Conservation (phyloP, 2,329 filamentous ascomycete genomes). For the Botrytis porri region DNA sequence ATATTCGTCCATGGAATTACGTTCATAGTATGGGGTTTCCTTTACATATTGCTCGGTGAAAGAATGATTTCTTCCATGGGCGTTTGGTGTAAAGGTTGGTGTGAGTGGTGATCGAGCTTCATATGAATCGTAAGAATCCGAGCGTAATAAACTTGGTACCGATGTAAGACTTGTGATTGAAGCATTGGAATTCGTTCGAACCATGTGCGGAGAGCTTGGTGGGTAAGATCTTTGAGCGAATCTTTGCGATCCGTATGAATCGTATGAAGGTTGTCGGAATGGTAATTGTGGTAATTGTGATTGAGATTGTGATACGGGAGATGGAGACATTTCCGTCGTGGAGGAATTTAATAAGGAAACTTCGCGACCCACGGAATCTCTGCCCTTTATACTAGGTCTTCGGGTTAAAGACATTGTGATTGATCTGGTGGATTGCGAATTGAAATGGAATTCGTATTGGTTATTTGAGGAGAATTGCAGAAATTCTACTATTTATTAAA, state of each 20-base stretch:
- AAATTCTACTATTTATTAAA: background rate
- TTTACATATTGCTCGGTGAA: constrained; percentile 24
- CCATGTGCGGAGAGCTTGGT: constrained; percentile 24
- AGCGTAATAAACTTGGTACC: constrained; percentile 54
- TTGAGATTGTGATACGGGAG: constrained; percentile 22
- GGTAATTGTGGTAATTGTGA: constrained; percentile 22
- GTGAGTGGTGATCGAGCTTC: constrained; percentile 56
- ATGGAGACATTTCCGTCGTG: constrained; percentile 39
- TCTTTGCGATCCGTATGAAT: background rate
- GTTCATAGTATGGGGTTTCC: background rate
- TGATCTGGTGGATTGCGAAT: background rate
- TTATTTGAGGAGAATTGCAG: background rate
- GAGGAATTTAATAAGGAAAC: constrained; percentile 55
- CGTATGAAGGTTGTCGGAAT: background rate
- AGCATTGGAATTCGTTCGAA: constrained; percentile 32
- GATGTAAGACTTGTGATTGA: constrained; percentile 40
- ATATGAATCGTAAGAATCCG: constrained; percentile 59
- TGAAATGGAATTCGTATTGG: background rate
- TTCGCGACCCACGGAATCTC: constrained; percentile 55
- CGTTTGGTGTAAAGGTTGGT: constrained; percentile 44
- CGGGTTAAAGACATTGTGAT: constrained; percentile 20
- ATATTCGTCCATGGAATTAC: background rate
- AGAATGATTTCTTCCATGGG: constrained; percentile 41
- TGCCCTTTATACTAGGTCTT: constrained; percentile 49
- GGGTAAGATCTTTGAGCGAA: constrained; percentile 18